phyloP scores from a whole-genome alignment of 2,329 filamentous ascomycete species.

The Diaporthe aspalathi region DNA sequence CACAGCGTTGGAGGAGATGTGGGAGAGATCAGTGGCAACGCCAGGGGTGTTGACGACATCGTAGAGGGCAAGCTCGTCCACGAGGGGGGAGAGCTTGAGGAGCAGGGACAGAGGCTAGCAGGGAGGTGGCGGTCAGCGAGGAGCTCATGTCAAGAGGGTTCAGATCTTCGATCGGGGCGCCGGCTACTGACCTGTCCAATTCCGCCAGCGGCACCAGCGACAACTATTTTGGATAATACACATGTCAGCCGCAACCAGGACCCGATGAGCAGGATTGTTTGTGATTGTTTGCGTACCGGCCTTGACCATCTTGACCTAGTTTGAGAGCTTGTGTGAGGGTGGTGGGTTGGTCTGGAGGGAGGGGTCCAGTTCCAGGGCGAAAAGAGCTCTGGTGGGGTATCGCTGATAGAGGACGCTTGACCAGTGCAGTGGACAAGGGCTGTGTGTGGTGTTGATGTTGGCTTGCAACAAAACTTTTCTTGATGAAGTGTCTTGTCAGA shows the following conservation, averaged over 20 bases:
- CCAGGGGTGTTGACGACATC: conserved; percentile 99
- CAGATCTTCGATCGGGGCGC: background rate
- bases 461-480: conserved; percentile 18
- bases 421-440: conserved; percentile 28
- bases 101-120: conserved; percentile 93
- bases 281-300: conserved; percentile 46
- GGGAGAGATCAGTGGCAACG: conserved; percentile 94
- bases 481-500: background rate
- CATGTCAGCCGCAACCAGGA: conserved; percentile 36
- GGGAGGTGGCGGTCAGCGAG: conserved; percentile 36
- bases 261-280: conserved; percentile 36
- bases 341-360: conserved; percentile 42
- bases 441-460: conserved; percentile 26
- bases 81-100: conserved; percentile 87
- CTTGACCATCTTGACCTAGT: conserved; percentile 52
- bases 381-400: conserved; percentile 38
- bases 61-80: conserved; percentile 95
- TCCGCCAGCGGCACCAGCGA: conserved; percentile 96
- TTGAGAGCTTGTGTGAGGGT: conserved; percentile 35
- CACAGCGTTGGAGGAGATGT: conserved; percentile 92
- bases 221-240: conserved; percentile 59
- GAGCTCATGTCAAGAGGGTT: conserved; percentile 37
- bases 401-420: conserved; percentile 12
- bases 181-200: conserved; percentile 86
- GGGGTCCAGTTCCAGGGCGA: conserved; percentile 40